Percentiles rank a stretch among this genome's conserved stretches.
phyloP scores from a whole-genome alignment of 179 eudicot species.

The Pouteria campechiana region DNA sequence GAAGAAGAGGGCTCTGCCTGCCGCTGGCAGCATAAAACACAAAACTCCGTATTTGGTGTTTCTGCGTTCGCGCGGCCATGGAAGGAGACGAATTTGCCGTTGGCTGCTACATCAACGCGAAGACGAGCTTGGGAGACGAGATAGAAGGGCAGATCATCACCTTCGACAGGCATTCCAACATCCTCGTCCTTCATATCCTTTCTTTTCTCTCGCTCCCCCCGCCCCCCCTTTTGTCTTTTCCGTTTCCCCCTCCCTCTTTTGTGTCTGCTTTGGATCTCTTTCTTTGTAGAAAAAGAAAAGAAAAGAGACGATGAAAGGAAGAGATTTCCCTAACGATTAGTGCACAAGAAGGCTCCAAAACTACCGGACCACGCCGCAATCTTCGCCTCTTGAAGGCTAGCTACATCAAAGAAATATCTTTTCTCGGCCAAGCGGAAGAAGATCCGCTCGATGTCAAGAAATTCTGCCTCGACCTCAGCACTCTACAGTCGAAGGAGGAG shows the following conservation, averaged over 20 bases:
- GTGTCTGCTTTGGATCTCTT: background rate
- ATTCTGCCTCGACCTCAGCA: conserved; percentile 61
- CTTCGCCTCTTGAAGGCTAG: conserved; percentile 71
- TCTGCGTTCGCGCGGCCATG: conserved; percentile 9
- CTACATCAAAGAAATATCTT: conserved; percentile 64
- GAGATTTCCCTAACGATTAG: conserved; percentile 36
- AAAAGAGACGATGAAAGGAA: too few species aligned
- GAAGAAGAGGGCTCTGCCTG: too few species aligned
- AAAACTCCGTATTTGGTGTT: too few species aligned
- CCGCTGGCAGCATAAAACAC: too few species aligned
- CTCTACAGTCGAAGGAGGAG: conserved; percentile 68
- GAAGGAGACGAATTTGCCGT: conserved; percentile 52
- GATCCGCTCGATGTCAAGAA: conserved; percentile 72
- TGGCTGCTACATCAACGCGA: conserved; percentile 70
- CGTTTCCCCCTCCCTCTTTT: background rate
- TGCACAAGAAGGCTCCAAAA: conserved; percentile 74
- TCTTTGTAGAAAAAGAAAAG: too few species aligned
- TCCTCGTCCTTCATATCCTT: conserved; percentile 97
- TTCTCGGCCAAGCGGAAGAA: conserved; percentile 56
- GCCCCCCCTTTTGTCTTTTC: background rate
- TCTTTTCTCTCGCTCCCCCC: background rate
- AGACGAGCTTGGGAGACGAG: conserved; percentile 81
- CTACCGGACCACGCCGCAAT: conserved; percentile 54
- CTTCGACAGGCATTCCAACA: conserved; percentile 65
- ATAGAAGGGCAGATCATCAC: conserved; percentile 80